A percentile compares a stretch with the other conserved stretches of the same genome.
These are phyloP conservation scores for Oxyria digyna DNA, from an alignment of 148 eudicot genomes.

Conservation along the genomic window DNA sequence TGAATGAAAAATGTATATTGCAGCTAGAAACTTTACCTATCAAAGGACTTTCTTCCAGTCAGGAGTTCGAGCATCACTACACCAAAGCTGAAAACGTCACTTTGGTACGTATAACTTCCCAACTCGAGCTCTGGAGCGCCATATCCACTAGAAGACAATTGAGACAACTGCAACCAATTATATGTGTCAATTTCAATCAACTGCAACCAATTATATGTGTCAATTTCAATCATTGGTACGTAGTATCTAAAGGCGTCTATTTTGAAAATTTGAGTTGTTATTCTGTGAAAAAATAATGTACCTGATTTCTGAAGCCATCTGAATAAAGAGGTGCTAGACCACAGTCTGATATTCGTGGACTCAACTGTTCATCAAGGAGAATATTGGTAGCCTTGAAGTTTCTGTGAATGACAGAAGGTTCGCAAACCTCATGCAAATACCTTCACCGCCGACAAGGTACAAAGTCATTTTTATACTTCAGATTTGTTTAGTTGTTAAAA, in stretches of 20 bases:
- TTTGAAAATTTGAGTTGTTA: neutral
- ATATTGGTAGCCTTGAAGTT: slow-evolving; percentile 82
- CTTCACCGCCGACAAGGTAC: slow-evolving; percentile 22
- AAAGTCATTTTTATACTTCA: neutral
- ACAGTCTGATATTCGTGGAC: slow-evolving; percentile 73
- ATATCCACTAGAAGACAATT: slow-evolving; percentile 37
- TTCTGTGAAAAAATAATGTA: slow-evolving; percentile 10
- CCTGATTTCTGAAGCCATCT: slow-evolving; percentile 40
- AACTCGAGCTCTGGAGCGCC: slow-evolving; percentile 92
- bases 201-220: no score
- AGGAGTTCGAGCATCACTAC: slow-evolving; percentile 89
- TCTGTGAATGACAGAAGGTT: slow-evolving; percentile 62
- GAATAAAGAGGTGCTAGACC: slow-evolving; percentile 61
- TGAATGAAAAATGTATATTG: neutral
- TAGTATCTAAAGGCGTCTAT: neutral
- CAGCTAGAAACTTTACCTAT: slow-evolving; percentile 47
- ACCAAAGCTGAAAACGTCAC: slow-evolving; percentile 96
- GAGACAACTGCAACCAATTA: slow-evolving; percentile 33
- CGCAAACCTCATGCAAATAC: slow-evolving; percentile 78
- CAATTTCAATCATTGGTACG: no score
- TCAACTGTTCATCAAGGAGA: slow-evolving; percentile 62
- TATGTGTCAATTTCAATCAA: slow-evolving; percentile 5
- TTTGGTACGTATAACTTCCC: slow-evolving; percentile 60
- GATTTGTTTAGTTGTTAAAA: neutral
- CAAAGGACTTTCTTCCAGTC: slow-evolving; percentile 74